phyloP scores from a whole-genome alignment of 2,329 filamentous ascomycete genomes.

The Keithomyces neogunnii region DNA sequence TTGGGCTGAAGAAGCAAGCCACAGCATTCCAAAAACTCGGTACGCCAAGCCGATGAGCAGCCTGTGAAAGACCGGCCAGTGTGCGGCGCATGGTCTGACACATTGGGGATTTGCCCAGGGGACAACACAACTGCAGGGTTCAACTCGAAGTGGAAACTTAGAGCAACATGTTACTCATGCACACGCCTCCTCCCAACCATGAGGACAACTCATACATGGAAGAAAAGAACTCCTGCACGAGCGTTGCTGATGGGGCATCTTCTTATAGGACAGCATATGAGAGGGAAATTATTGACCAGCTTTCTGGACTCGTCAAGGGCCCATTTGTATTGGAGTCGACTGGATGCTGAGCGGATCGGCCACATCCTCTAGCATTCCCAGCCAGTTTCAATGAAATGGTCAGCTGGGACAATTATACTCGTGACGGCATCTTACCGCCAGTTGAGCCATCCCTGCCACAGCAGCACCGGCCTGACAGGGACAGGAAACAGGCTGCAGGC shows the following conservation, averaged over 20 bases:
- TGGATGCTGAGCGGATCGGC: not conserved
- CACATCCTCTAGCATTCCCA: not conserved
- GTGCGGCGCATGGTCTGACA: not conserved
- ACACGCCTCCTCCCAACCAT: conserved; percentile 1
- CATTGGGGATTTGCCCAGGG: not conserved
- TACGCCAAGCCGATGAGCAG: not conserved
- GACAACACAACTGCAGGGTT: conserved; percentile 3
- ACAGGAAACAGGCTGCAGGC: not conserved
- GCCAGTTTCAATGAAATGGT: no score
- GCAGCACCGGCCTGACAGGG: not conserved
- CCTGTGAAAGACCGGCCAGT: not conserved
- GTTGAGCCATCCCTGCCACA: not conserved
- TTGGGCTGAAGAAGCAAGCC: not conserved
- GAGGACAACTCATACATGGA: conserved; percentile 3
- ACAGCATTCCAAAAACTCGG: not conserved
- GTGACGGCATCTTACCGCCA: conserved; percentile 3
- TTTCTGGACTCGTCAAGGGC: not conserved
- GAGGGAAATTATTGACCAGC: not conserved
- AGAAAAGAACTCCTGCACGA: conserved; percentile 4
- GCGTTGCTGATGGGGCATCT: conserved; percentile 34
- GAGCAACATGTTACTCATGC: not conserved
- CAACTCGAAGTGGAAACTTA: conserved; percentile 3
- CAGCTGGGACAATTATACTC: not conserved
- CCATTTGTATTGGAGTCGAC: not conserved
- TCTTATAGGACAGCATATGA: conserved; percentile 26